A percentile compares a stretch with the other conserved stretches of the same genome.
phyloP scores from a whole-genome alignment of 352 stramenopile species.

The Hyaloperonospora brassicae region DNA sequence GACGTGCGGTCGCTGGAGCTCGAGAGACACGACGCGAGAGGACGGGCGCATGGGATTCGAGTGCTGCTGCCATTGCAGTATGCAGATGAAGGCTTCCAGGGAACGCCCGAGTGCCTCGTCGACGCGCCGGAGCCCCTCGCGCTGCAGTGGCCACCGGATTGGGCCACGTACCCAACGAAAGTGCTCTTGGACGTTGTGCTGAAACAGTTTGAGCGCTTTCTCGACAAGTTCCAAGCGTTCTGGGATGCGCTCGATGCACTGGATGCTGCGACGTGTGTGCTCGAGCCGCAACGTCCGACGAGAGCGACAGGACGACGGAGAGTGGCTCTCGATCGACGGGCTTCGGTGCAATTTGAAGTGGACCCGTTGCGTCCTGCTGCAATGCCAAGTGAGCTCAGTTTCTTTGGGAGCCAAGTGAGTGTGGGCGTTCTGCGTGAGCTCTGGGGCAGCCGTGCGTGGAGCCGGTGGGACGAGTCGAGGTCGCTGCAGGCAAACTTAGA shows the following conservation, averaged over 20 bases:
- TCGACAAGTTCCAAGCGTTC: constrained; percentile 62
- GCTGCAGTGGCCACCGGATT: constrained; percentile 21
- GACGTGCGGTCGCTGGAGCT: constrained; percentile 53
- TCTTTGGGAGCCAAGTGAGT: constrained; percentile 66
- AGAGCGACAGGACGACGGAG: constrained; percentile 53
- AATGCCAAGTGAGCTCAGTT: constrained; percentile 50
- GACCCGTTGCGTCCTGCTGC: constrained; percentile 30
- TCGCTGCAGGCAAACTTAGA: constrained; percentile 65
- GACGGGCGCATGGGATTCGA: constrained; percentile 38
- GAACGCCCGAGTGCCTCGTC: constrained; percentile 26
- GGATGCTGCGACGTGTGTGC: constrained; percentile 59
- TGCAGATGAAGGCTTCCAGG: constrained; percentile 3
- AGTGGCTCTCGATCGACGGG: constrained; percentile 55
- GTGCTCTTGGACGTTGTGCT: constrained; percentile 29
- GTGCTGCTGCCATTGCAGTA: constrained; percentile 41
- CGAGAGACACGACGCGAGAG: constrained; percentile 28
- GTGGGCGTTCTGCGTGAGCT: constrained; percentile 43
- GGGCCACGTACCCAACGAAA: not conserved
- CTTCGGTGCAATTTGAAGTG: constrained; percentile 71
- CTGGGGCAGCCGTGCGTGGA: constrained; percentile 44
- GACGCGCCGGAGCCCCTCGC: constrained; percentile 54
- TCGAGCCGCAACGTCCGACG: constrained; percentile 65
- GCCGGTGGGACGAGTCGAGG: constrained; percentile 49
- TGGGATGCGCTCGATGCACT: constrained; percentile 75
- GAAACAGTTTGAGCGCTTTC: constrained; percentile 45